A percentile compares a stretch with the other conserved stretches of the same genome.
Conservation (phyloP, 78 protist species). For the Protostelium mycophagum region DNA sequence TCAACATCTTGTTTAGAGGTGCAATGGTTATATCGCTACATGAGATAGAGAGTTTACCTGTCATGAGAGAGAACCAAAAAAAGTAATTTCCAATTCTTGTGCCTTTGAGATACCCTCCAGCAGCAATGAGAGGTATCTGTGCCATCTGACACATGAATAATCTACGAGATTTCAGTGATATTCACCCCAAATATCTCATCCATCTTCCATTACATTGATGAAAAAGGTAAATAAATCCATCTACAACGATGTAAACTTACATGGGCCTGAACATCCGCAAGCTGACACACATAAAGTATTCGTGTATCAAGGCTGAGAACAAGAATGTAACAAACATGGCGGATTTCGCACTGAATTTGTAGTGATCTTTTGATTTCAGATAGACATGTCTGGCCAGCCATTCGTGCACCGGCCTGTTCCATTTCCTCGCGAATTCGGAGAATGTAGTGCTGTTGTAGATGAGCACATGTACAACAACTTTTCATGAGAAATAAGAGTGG, state of each 20-base stretch:
- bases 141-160: background rate
- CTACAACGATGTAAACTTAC: background rate
- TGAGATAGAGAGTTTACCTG: no score
- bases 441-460: slow-evolving; percentile 46
- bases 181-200: no score
- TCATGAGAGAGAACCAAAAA: background rate
- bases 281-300: slow-evolving; percentile 34
- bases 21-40: no score
- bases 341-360: slow-evolving; percentile 20
- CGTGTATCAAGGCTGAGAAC: slow-evolving; percentile 46
- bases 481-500: no score
- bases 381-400: slow-evolving; percentile 68
- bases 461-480: no score
- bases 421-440: slow-evolving; percentile 53
- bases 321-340: slow-evolving; percentile 37
- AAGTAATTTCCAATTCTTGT: background rate
- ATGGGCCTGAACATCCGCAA: slow-evolving; percentile 38
- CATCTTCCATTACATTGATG: no score
- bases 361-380: slow-evolving; percentile 21
- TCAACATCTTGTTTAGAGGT: no score
- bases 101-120: background rate
- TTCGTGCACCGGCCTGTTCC: slow-evolving; percentile 70
- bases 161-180: background rate
- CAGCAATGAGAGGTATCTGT: background rate
- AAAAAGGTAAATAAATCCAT: no score